Percentiles rank a stretch among this genome's conserved stretches.
Evolutionary conservation across 176 grass and related monocot species (phyloP).

Genomic region (Bonia amplexicaulis): DNA sequence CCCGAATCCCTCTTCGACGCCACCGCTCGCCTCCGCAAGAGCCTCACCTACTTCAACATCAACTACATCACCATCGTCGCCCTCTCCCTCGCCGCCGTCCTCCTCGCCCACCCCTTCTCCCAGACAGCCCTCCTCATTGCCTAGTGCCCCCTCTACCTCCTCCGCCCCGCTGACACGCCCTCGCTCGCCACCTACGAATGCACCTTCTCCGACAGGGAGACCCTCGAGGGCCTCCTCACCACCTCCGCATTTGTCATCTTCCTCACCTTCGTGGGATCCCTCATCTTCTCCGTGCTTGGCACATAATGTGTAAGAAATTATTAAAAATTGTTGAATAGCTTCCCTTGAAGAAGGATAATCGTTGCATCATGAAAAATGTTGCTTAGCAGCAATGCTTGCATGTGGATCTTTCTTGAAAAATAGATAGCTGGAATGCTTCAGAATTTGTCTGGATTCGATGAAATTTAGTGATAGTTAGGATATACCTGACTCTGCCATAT

Average conservation of each 20-base stretch:
- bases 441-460: not conserved
- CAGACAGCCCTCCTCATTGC: constrained; percentile 17
- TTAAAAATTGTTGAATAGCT: not conserved
- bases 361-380: not conserved
- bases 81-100: constrained; percentile 33
- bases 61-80: constrained; percentile 57
- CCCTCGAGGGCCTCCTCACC: constrained; percentile 36
- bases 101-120: constrained; percentile 45
- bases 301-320: too few species aligned
- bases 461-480: not conserved
- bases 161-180: constrained; percentile 42
- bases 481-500: not conserved
- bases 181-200: constrained; percentile 42
- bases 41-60: constrained; percentile 73
- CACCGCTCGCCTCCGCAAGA: constrained; percentile 47
- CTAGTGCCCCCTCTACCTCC: constrained; percentile 58
- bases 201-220: constrained; percentile 55
- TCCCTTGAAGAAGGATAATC: not conserved
- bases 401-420: not conserved
- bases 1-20: constrained; percentile 40
- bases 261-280: constrained; percentile 63
- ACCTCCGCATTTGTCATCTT: constrained; percentile 59
- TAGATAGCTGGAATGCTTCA: not conserved
- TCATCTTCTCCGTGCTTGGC: constrained; percentile 62
- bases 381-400: not conserved